phyloP scores from a whole-genome alignment of 306 rosid genomes.

The Sicyos edulis region DNA sequence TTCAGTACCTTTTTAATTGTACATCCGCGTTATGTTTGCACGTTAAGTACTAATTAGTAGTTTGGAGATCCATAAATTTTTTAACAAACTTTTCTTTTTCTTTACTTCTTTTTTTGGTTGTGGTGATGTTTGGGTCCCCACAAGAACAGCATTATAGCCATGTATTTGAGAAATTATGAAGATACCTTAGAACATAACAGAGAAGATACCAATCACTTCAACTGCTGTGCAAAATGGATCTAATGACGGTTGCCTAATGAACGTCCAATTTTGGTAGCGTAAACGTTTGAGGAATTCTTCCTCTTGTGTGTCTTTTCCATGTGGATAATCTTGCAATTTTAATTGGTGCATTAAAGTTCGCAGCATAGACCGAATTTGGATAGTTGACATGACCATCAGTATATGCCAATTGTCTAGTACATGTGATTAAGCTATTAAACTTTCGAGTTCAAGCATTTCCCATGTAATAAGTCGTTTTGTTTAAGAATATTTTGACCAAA shows the following conservation, averaged over 20 bases:
- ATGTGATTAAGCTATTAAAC: not conserved
- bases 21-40: not conserved
- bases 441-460: conserved; percentile 2
- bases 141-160: not conserved
- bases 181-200: not conserved
- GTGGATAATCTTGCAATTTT: not conserved
- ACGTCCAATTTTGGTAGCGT: not conserved
- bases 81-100: not conserved
- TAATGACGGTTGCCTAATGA: not conserved
- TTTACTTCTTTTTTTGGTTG: not conserved
- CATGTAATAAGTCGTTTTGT: not conserved
- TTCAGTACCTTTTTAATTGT: conserved; percentile 7
- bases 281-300: not conserved
- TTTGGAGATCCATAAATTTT: not conserved
- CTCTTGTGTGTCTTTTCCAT: not conserved
- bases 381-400: not conserved
- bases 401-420: not conserved
- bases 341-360: not conserved
- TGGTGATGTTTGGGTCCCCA: not conserved
- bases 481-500: not conserved
- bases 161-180: conserved; percentile 3
- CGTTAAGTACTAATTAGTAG: not conserved
- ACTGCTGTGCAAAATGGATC: not conserved
- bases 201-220: not conserved
- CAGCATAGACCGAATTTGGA: not conserved